phyloP scores from a whole-genome alignment of 2,329 filamentous ascomycete species.

The Talaromyces sp. region DNA sequence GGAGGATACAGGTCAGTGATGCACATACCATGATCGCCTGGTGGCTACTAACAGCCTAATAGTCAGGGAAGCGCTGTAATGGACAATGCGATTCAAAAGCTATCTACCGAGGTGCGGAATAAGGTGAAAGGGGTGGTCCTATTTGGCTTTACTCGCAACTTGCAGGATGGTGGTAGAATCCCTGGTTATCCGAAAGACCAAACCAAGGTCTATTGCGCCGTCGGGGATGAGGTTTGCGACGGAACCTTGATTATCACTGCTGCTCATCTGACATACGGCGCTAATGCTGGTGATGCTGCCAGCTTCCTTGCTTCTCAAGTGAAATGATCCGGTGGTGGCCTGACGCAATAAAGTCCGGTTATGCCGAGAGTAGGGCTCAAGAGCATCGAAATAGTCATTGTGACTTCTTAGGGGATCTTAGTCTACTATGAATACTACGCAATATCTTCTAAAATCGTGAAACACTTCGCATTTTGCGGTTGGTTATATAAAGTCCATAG shows the following conservation, averaged over 20 bases:
- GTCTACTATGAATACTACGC: too few relatives aligned
- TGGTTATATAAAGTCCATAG: too few relatives aligned
- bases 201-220: slow-evolving; percentile 41
- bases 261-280: slow-evolving; percentile 43
- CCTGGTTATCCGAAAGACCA: slow-evolving; percentile 47
- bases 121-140: slow-evolving; percentile 44
- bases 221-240: slow-evolving; percentile 53
- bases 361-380: too few relatives aligned
- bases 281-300: slow-evolving; percentile 34
- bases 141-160: slow-evolving; percentile 49
- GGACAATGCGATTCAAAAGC: slow-evolving; percentile 42
- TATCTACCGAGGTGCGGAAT: slow-evolving; percentile 23
- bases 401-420: too few relatives aligned
- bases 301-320: slow-evolving; percentile 26
- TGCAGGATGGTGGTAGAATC: slow-evolving; percentile 43
- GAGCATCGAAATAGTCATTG: too few relatives aligned
- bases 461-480: too few relatives aligned
- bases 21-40: too few relatives aligned
- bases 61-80: slow-evolving; percentile 50
- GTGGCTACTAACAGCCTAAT: background rate
- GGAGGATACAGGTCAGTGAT: slow-evolving; percentile 46
- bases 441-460: too few relatives aligned
- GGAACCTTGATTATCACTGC: slow-evolving; percentile 47
- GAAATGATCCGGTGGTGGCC: too few relatives aligned
- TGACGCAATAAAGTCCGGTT: too few relatives aligned